Percentiles rank a stretch among this genome's conserved stretches.
These are phyloP conservation scores for Cytidiella melzeri DNA, from an alignment of 768 basidiomycete genomes.

Conservation along the genomic window DNA sequence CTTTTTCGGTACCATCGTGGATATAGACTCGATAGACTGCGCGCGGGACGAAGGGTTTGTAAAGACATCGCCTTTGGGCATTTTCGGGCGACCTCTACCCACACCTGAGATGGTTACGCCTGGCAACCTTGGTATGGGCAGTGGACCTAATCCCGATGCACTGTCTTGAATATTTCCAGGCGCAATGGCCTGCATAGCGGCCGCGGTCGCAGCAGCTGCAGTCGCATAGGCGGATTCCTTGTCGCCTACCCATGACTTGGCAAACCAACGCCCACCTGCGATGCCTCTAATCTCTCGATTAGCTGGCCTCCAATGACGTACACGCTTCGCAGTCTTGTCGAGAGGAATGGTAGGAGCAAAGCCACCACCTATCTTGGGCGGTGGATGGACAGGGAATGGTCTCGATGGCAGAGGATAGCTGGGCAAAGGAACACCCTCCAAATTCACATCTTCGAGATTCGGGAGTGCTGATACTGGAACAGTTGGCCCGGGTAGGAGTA, in stretches of 20 bases:
- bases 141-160: conserved; percentile 8
- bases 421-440: conserved; percentile 60
- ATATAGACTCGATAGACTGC: conserved; percentile 19
- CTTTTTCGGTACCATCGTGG: conserved; percentile 17
- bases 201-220: conserved; percentile 14
- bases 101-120: conserved; percentile 5
- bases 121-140: conserved; percentile 18
- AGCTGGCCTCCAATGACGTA: conserved; percentile 68
- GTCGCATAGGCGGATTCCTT: conserved; percentile 64
- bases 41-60: conserved; percentile 19
- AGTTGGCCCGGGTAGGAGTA: conserved; percentile 8
- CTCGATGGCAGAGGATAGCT: conserved; percentile 77
- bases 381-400: conserved; percentile 76
- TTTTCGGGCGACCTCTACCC: conserved; percentile 4
- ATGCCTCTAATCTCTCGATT: conserved; percentile 77
- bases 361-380: conserved; percentile 68
- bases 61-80: conserved; percentile 3
- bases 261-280: conserved; percentile 78
- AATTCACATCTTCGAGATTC: conserved; percentile 37
- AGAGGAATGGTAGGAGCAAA: conserved; percentile 63
- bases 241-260: conserved; percentile 77
- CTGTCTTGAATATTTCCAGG: conserved; percentile 3
- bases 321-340: conserved; percentile 55
- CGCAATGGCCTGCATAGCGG: conserved; percentile 10
- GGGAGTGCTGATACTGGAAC: conserved; percentile 7